Conservation (phyloP, 768 basidiomycete genomes). For the Lyophyllum atratum region DNA sequence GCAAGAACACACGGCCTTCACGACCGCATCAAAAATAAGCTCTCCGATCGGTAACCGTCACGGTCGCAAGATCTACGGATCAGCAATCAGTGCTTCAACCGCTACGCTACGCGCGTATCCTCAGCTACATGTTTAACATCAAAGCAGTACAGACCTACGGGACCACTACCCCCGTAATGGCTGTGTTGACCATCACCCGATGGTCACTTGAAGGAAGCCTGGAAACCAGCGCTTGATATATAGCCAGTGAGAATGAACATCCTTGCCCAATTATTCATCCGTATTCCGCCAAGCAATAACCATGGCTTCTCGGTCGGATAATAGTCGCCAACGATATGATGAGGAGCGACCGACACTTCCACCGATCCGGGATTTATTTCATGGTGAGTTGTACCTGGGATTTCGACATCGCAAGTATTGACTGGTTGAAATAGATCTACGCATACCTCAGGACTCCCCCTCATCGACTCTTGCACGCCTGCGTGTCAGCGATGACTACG, state of each 20-base stretch:
- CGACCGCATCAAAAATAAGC: conserved; percentile 7
- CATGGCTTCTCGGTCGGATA: conserved; percentile 31
- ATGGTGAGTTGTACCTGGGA: conserved; percentile 38
- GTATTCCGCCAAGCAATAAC: conserved; percentile 2
- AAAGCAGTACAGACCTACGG: conserved; percentile 4
- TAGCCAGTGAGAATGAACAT: conserved; percentile 1
- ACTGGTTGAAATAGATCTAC: conserved; percentile 10
- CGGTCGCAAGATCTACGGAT: conserved; percentile 18
- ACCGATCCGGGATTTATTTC: conserved; percentile 69
- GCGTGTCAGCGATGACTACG: conserved; percentile 40
- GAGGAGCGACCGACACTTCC: conserved; percentile 63
- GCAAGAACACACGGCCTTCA: conserved; percentile 4
- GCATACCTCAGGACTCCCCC: conserved; percentile 30
- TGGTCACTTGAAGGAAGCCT: conserved; percentile 5
- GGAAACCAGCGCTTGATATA: conserved; percentile 16
- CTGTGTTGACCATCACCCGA: conserved; percentile 16
- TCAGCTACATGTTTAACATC: conserved; percentile 9
- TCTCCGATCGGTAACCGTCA: conserved; percentile 11
- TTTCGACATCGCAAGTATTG: neutral
- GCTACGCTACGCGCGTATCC: conserved; percentile 4
- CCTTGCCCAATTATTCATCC: neutral
- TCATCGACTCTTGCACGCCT: conserved; percentile 45
- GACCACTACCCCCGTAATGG: conserved; percentile 6
- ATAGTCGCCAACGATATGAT: conserved; percentile 24
- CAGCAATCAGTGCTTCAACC: conserved; percentile 8